Base-by-base conservation (phyloP, 805 yeast genomes). In the Scheffersomyces lignosus region DNA sequence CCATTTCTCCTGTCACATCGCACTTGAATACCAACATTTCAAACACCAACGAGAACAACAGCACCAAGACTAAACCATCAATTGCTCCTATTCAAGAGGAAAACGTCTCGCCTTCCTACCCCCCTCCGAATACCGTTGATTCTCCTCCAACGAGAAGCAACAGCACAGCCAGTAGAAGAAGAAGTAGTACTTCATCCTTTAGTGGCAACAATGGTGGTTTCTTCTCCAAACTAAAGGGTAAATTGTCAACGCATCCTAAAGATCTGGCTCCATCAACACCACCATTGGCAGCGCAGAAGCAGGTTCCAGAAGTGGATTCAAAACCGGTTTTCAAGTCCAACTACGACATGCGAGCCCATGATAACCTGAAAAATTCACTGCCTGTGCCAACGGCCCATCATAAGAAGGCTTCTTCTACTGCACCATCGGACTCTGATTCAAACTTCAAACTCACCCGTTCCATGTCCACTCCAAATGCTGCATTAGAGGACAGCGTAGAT, bases 181-280 rank as follows among this genome's bases (percentile, higher is more conserved):
- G 32, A 29, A 17, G 36, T 23, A 20, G 24, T 10, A 28, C 35
- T 10, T 29, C 20, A 17, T 12, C 22, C 15, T 27, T 10, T 7
- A 7, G 9, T 20, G 24, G 24, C 24, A 22, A n/a, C n/a, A n/a
- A n/a, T 10, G 43, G 45, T 3, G 64, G 65, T 1, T 58, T 66
- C 25, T 64, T 67, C 38, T 56, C 67, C 27, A 66, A 64, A 38
- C 43, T 66, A 18, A 68, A 66, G 42, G 64, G 54, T 12, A 63
- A 58, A 40, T 51, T 66, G 27, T 40, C n/a, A 49, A 27, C 34
- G 41, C 6, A 50, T 36, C 23, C 36, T 43, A 20, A 24, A 13
- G 29, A 18, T n/a, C n/a, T n/a, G n/a, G n/a, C n/a, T n/a, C n/a
- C n/a, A n/a, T n/a, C n/a, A n/a, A n/a, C n/a, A n/a, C 37, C 24